These are phyloP conservation scores for Gleditsia sinensis DNA, from an alignment of 306 rosid genomes.

Conservation along the genomic window DNA sequence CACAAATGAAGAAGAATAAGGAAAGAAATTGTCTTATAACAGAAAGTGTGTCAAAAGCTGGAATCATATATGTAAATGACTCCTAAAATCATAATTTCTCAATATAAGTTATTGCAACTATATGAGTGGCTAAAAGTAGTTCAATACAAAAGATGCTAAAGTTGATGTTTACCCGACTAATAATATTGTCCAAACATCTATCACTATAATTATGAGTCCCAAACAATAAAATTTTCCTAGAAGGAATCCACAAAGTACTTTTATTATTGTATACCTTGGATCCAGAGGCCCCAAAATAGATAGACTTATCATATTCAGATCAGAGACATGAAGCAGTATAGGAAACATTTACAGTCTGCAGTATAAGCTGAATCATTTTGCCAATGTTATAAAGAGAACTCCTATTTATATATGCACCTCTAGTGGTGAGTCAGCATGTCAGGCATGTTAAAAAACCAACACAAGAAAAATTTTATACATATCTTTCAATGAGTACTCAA, in stretches of 20 bases:
- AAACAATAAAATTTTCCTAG: constrained; percentile 4
- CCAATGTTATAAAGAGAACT: not conserved
- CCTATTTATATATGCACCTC: not conserved
- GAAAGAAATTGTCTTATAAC: not conserved
- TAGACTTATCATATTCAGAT: not conserved
- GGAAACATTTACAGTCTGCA: not conserved
- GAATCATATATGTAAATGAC: not conserved
- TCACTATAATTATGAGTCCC: not conserved
- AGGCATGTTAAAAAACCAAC: not conserved
- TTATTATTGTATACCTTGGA: not conserved
- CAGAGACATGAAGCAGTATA: not conserved
- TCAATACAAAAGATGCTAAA: constrained; percentile 8
- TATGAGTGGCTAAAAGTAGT: not conserved
- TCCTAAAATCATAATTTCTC: constrained; percentile 15
- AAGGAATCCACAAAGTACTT: constrained; percentile 4
- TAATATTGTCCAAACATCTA: constrained; percentile 11
- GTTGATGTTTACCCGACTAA: not conserved
- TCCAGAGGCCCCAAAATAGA: not conserved
- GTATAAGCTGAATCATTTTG: not conserved
- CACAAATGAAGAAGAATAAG: constrained; percentile 16
- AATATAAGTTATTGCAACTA: constrained; percentile 13
- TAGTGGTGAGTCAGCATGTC: constrained; percentile 7
- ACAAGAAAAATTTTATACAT: not conserved
- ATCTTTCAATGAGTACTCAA: not conserved
- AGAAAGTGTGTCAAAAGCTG: not conserved